Evolutionary conservation across 2,329 filamentous ascomycete genomes (phyloP), one percentile per base, ranked within the genome.

Genomic region (Colletotrichum tropicale): DNA sequence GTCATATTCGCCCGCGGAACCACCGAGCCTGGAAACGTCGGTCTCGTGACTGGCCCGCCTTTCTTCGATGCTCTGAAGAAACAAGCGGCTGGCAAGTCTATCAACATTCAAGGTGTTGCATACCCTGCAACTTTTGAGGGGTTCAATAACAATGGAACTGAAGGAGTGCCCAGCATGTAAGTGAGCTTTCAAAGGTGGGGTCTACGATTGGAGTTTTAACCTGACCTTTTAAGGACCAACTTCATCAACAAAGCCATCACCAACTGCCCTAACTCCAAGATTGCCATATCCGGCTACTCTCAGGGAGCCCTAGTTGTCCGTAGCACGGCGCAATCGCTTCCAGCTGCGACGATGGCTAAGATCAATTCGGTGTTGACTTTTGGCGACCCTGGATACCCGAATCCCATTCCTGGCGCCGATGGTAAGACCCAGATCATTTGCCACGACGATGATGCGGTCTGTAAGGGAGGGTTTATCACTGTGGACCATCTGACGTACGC

Each of bases 1-100:
- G 70, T 83, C 32, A 61, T 83, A 28, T 83, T 81, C 34, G 80
- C 79, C n/a, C 78, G 82, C 0, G 82, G 82, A 9, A 83, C 81
- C 18, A 82, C 81, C 30, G 81, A 83, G 56, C 72, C 78, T 1
- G 81, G 81, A 12, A 82, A 82, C 36, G 71, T 81, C 24, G 81
- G 81, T 4, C 67, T 79, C 8, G 74, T 82, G 12, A 76, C 78
- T 3, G 82, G 79, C 0, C 81, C 81, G 5, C 77, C 78, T 2
- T 78, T 83, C 62, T 75, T 81, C 32, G 36, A 75, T 3, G 77
- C 80, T 5, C 67, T 83, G 3, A 55, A 66, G 7, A 30, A 62
- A 5, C 68, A 71, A 3, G 64, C 81, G 8, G 61, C 70, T 1
- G 55, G 67, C 16, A 72, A 60, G 32, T 76, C 76, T 9, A 52